phyloP scores from a whole-genome alignment of 75 land plant genomes.

The Cryptomeria japonica region DNA sequence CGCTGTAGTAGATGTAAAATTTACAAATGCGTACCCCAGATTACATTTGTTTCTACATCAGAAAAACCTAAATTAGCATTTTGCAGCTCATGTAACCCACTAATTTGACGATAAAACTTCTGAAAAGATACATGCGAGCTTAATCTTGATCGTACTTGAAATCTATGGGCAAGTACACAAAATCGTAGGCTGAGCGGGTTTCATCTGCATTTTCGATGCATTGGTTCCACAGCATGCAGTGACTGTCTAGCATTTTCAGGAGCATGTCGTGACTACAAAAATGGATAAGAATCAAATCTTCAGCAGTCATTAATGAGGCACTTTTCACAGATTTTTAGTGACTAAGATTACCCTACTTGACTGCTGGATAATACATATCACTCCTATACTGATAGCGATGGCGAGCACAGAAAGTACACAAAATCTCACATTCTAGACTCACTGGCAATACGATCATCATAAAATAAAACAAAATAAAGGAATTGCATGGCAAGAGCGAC shows the following conservation, averaged over 20 bases:
- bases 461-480: background rate
- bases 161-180: slow-evolving; percentile 59
- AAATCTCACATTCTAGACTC: background rate
- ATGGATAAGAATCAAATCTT: background rate
- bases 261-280: slow-evolving; percentile 39
- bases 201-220: slow-evolving; percentile 7
- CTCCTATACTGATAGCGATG: background rate
- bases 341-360: background rate
- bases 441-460: background rate
- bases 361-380: background rate
- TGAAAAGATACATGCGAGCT: background rate
- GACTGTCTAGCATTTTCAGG: slow-evolving; percentile 39
- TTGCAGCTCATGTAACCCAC: background rate
- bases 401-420: background rate
- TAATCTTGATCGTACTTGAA: slow-evolving; percentile 36
- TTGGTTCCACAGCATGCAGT: slow-evolving; percentile 37
- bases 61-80: background rate
- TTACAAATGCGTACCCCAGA: slow-evolving; percentile 59
- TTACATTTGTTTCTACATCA: slow-evolving; percentile 45
- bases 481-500: background rate
- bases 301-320: background rate
- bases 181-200: slow-evolving; percentile 43
- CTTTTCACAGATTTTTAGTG: background rate
- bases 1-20: slow-evolving; percentile 37
- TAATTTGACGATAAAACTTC: too few species aligned